phyloP scores from a whole-genome alignment of 106 monocot species.

The Acanthochlamys bracteata region DNA sequence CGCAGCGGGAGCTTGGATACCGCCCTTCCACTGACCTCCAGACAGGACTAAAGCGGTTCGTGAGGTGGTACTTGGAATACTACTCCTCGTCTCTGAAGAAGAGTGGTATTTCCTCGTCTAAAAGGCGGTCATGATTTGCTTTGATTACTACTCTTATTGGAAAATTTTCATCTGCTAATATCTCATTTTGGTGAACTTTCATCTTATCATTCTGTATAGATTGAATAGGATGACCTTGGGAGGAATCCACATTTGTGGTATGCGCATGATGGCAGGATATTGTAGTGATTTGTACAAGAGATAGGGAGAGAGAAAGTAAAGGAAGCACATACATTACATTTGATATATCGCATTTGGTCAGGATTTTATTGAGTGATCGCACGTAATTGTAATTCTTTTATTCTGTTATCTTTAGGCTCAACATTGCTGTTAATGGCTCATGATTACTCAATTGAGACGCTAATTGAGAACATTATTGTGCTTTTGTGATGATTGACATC shows the following conservation, averaged over 20 bases:
- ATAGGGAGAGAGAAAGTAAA: not conserved
- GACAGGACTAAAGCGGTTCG: constrained; percentile 18
- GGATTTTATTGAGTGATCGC: not conserved
- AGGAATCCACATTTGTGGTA: not conserved
- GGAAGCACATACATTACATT: not conserved
- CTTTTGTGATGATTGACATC: no score
- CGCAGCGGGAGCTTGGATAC: constrained; percentile 15
- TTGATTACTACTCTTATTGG: not conserved
- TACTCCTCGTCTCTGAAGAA: constrained; percentile 8
- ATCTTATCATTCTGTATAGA: not conserved
- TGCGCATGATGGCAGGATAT: constrained; percentile 6
- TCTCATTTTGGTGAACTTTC: not conserved
- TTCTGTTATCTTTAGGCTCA: not conserved
- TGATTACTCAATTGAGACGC: not conserved
- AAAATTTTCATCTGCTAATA: not conserved
- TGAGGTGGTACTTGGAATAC: constrained; percentile 13
- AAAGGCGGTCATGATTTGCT: not conserved
- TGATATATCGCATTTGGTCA: not conserved
- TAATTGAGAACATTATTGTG: no score
- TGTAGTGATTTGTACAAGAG: not conserved
- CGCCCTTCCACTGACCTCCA: constrained; percentile 10
- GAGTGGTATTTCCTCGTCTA: not conserved
- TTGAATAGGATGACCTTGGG: not conserved
- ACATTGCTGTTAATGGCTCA: not conserved
- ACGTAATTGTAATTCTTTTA: not conserved